Evolutionary conservation across 1,284 basidiomycete genomes (phyloP).

Genomic region (Irpex sp.): DNA sequence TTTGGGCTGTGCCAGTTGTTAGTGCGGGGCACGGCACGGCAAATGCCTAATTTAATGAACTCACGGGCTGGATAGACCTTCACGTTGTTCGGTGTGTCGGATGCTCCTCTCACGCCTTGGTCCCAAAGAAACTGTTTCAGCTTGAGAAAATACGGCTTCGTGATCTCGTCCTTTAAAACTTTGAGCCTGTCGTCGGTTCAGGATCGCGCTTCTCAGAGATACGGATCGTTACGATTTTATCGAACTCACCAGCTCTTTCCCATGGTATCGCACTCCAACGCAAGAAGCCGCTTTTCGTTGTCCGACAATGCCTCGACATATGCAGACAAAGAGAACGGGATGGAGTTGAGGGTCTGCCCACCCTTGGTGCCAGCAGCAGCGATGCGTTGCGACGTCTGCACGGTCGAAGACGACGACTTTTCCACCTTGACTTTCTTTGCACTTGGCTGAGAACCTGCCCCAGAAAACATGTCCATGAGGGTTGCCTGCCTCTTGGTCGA

Average conservation of each 20-base stretch:
- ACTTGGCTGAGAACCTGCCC: conserved; percentile 12
- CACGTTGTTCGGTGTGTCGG: conserved; percentile 41
- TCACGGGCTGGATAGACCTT: conserved; percentile 65
- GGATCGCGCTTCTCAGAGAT: neutral
- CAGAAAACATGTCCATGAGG: conserved; percentile 58
- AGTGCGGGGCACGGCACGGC: conserved; percentile 1
- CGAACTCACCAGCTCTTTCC: conserved; percentile 67
- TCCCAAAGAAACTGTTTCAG: conserved; percentile 69
- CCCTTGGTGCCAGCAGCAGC: neutral
- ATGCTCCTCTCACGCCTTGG: conserved; percentile 57
- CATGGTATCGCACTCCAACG: conserved; percentile 69
- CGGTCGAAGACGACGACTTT: conserved; percentile 16
- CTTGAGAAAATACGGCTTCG: conserved; percentile 70
- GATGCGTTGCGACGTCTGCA: neutral
- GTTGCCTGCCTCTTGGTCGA: conserved; percentile 60
- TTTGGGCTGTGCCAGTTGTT: conserved; percentile 41
- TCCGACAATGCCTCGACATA: conserved; percentile 54
- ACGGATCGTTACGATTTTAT: neutral
- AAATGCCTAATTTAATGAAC: conserved; percentile 20
- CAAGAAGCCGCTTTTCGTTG: conserved; percentile 53
- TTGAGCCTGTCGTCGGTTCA: conserved; percentile 51
- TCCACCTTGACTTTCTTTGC: conserved; percentile 31
- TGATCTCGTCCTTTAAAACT: conserved; percentile 67
- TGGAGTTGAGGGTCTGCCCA: conserved; percentile 54
- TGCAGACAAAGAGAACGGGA: conserved; percentile 63